Evolutionary conservation across 140 eudicot species (phyloP).

Genomic region (Stevia rebaudiana): DNA sequence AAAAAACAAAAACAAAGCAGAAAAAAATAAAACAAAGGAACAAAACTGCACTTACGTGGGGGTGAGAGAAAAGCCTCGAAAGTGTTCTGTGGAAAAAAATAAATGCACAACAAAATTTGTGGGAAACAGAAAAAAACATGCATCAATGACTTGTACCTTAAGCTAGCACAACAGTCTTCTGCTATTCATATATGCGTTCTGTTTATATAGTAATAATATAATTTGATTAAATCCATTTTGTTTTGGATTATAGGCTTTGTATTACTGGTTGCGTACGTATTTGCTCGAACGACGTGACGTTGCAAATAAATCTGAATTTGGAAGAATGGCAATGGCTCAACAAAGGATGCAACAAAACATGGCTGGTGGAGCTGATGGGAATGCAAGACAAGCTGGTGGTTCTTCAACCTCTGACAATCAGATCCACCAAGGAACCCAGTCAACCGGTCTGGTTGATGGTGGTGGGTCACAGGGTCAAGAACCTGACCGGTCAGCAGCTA

Average conservation of each 20-base stretch:
- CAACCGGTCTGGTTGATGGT: conserved; percentile 61
- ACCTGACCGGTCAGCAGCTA: conserved; percentile 58
- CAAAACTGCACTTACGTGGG: no score
- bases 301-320: conserved; percentile 86
- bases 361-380: conserved; percentile 57
- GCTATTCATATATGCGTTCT: no score
- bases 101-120: no score
- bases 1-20: no score
- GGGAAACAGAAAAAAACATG: no score
- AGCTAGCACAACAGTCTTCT: no score
- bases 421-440: conserved; percentile 63
- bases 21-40: no score
- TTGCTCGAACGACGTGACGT: conserved; percentile 95
- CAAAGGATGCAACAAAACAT: conserved; percentile 93
- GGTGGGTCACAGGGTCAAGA: conserved; percentile 73
- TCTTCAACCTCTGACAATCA: conserved; percentile 63
- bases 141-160: no score
- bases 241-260: conserved; percentile 55
- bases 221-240: no score
- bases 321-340: conserved; percentile 97
- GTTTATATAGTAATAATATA: no score
- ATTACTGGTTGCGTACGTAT: conserved; percentile 98
- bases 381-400: conserved; percentile 58
- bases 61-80: no score
- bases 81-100: no score